Evolutionary conservation across 2,329 filamentous ascomycete genomes (phyloP).

Genomic region (Aspergillus ibericus): DNA sequence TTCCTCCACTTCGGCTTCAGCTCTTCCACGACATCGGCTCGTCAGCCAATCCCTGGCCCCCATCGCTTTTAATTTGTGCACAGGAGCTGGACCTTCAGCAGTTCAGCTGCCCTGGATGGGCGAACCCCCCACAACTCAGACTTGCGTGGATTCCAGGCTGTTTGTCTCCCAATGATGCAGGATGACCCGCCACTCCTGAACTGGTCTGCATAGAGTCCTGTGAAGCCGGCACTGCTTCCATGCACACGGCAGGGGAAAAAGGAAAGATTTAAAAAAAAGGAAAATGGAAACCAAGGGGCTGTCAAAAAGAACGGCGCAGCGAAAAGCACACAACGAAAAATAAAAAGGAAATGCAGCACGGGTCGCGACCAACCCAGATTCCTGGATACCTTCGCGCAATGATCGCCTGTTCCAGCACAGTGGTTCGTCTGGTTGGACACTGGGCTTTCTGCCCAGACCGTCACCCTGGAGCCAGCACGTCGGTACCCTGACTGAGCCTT

Average conservation of each 20-base stretch:
- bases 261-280: slow-evolving; percentile 5
- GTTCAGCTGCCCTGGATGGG: slow-evolving; percentile 16
- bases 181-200: slow-evolving; percentile 32
- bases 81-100: slow-evolving; percentile 13
- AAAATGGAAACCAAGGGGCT: not conserved
- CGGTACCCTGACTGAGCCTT: not conserved
- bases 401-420: slow-evolving; percentile 14
- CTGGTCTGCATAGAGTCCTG: slow-evolving; percentile 20
- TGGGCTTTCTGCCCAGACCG: slow-evolving; percentile 12
- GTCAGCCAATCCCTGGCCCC: not conserved
- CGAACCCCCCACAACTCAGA: slow-evolving; percentile 9
- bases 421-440: slow-evolving; percentile 16
- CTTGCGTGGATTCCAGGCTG: slow-evolving; percentile 20
- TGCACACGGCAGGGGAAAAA: not conserved
- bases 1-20: slow-evolving; percentile 7
- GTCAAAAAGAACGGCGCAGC: not conserved
- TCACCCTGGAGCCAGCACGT: not conserved
- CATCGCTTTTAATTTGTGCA: not conserved
- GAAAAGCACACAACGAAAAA: not conserved
- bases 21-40: not conserved
- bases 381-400: slow-evolving; percentile 12
- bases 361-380: slow-evolving; percentile 8
- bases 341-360: not conserved
- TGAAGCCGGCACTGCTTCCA: not conserved
- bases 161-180: slow-evolving; percentile 29